These are phyloP conservation scores for Meyerozyma elateridarum DNA, from an alignment of 1,139 yeast genomes.

Conservation along the genomic window DNA sequence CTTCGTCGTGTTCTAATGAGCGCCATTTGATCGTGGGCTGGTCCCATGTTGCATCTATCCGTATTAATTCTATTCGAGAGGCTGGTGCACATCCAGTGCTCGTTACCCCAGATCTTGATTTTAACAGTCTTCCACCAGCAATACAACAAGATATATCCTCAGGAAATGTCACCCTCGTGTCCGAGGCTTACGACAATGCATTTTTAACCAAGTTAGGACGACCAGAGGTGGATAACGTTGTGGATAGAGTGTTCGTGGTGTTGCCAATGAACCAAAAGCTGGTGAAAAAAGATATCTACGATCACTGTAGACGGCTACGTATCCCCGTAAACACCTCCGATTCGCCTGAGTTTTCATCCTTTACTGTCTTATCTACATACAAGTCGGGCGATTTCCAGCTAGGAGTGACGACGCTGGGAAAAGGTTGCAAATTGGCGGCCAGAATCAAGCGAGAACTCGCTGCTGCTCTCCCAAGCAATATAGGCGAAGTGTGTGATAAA, in stretches of 20 bases:
- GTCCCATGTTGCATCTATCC: constrained; percentile 44
- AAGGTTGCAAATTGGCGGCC: constrained; percentile 84
- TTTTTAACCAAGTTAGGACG: constrained; percentile 56
- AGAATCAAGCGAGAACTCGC: constrained; percentile 74
- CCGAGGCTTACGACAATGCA: constrained; percentile 29
- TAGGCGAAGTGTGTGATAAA: constrained; percentile 62
- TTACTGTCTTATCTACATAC: constrained; percentile 70
- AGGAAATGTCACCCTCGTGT: constrained; percentile 25
- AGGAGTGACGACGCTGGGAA: constrained; percentile 83
- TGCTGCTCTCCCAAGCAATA: constrained; percentile 59
- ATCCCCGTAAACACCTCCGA: constrained; percentile 83
- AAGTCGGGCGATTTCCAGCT: constrained; percentile 71
- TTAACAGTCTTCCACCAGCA: constrained; percentile 22
- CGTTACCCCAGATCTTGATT: constrained; percentile 26
- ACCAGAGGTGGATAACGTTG: constrained; percentile 52
- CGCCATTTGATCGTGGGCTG: constrained; percentile 61
- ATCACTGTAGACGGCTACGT: constrained; percentile 53
- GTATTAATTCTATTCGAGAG: constrained; percentile 46
- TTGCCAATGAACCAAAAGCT: constrained; percentile 24
- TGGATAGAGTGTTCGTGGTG: constrained; percentile 72
- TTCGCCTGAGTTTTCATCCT: constrained; percentile 66
- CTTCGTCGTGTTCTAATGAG: constrained; percentile 49
- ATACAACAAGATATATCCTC: constrained; percentile 16
- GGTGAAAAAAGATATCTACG: constrained; percentile 37
- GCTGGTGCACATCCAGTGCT: constrained; percentile 59